These are phyloP conservation scores for Silene conica DNA, from an alignment of 148 eudicot species.

Conservation along the genomic window DNA sequence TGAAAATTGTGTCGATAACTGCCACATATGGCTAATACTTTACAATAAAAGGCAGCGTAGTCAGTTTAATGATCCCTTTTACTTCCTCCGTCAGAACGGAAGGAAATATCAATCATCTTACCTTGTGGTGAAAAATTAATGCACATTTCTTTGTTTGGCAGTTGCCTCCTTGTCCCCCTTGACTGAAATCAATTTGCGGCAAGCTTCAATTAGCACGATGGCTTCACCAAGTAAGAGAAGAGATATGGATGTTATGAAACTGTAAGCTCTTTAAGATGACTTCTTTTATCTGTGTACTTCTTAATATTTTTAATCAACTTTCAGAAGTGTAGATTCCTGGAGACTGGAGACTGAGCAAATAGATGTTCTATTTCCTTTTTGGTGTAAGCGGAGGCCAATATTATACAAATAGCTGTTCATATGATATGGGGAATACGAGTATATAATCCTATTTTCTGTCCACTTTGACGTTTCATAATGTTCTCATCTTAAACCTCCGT, in stretches of 20 bases:
- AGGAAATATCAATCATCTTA: neutral
- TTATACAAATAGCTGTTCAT: neutral
- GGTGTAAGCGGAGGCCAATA: no score
- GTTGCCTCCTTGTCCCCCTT: neutral
- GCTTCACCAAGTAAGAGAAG: slow-evolving; percentile 95
- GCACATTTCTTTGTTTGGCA: slow-evolving; percentile 1
- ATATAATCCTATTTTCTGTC: neutral
- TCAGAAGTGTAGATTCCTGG: slow-evolving; percentile 3
- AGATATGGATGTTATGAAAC: slow-evolving; percentile 98
- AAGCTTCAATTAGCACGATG: slow-evolving; percentile 34
- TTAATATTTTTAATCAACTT: neutral
- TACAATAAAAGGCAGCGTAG: no score
- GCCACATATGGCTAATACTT: no score
- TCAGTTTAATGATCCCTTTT: no score
- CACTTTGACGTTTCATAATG: neutral
- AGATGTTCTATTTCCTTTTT: neutral
- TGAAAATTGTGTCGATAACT: no score
- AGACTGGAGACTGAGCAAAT: neutral
- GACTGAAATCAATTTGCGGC: slow-evolving; percentile 1
- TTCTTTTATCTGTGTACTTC: neutral
- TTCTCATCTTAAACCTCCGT: neutral
- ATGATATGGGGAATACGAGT: neutral
- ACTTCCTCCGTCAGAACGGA: no score
- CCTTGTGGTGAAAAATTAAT: neutral
- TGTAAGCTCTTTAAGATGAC: slow-evolving; percentile 43